Percentiles rank a stretch among this genome's conserved stretches.
These are phyloP conservation scores for Dendrobium huoshanense DNA, from an alignment of 106 monocot species.

Conservation along the genomic window DNA sequence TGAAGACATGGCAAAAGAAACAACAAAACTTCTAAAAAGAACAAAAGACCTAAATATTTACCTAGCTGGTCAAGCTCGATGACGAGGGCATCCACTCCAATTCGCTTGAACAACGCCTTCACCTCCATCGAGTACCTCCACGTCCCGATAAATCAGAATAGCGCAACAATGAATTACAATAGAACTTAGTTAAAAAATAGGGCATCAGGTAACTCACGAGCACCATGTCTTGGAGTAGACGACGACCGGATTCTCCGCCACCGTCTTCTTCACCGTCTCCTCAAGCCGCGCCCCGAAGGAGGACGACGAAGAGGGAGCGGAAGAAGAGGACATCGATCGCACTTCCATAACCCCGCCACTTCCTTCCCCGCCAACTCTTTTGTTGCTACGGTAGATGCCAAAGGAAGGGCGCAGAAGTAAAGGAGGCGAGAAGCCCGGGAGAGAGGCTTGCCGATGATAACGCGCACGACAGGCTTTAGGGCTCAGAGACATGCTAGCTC, in stretches of 20 bases:
- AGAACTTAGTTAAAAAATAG: neutral
- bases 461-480: neutral
- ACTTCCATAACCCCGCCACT: slow-evolving; percentile 1
- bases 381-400: neutral
- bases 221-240: slow-evolving; percentile 99
- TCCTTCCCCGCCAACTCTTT: neutral
- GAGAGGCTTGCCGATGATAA: neutral
- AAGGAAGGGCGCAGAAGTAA: neutral
- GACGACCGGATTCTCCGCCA: slow-evolving; percentile 74
- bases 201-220: slow-evolving; percentile 54
- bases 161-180: neutral
- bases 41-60: slow-evolving; percentile 7
- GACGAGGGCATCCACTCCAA: slow-evolving; percentile 76
- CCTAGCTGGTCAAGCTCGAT: slow-evolving; percentile 90
- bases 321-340: slow-evolving; percentile 37
- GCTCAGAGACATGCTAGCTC: neutral
- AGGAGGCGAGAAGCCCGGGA: neutral
- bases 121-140: slow-evolving; percentile 90
- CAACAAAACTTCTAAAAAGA: no score
- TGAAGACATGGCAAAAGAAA: no score
- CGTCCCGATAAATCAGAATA: neutral
- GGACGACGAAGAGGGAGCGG: slow-evolving; percentile 30
- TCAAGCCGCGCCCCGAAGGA: slow-evolving; percentile 81
- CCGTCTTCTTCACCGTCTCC: slow-evolving; percentile 70
- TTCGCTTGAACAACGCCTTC: slow-evolving; percentile 77